Evolutionary conservation across 371 early-diverging fungal species (phyloP).

Genomic region (Dichotomocladium elegans): DNA sequence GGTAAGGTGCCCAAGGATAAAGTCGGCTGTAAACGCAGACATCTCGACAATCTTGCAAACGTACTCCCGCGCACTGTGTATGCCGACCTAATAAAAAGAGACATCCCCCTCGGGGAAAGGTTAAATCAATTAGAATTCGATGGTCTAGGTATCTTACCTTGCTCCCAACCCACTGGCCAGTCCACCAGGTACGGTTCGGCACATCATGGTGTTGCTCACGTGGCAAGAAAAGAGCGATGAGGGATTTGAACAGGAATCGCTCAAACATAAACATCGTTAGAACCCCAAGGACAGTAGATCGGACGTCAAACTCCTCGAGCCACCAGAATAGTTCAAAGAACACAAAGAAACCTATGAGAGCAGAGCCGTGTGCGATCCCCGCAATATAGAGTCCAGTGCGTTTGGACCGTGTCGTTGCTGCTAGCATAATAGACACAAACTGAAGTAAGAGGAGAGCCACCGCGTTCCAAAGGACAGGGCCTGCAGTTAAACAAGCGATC

Average conservation of each 20-base stretch:
- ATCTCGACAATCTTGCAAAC: constrained; percentile 85
- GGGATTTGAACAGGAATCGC: constrained; percentile 65
- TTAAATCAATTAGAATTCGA: background rate
- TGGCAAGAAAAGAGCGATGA: constrained; percentile 69
- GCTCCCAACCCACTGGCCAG: constrained; percentile 69
- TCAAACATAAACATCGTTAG: constrained; percentile 64
- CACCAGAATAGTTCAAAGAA: constrained; percentile 67
- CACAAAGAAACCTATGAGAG: constrained; percentile 56
- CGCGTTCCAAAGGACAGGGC: constrained; percentile 71
- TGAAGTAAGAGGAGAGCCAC: constrained; percentile 63
- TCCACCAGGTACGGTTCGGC: constrained; percentile 89
- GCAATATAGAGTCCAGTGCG: constrained; percentile 68
- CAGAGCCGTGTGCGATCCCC: constrained; percentile 56
- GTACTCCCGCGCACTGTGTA: constrained; percentile 68
- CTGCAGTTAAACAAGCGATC: constrained; percentile 55
- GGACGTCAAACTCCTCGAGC: constrained; percentile 59
- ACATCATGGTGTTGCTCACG: constrained; percentile 78
- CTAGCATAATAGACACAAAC: constrained; percentile 61
- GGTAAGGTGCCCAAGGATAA: constrained; percentile 74
- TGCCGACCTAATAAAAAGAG: background rate
- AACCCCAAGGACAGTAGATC: constrained; percentile 63
- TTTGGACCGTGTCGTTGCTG: constrained; percentile 44
- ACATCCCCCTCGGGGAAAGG: background rate
- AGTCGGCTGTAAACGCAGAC: constrained; percentile 80
- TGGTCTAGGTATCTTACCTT: constrained; percentile 24